These are phyloP conservation scores for Rhizopogon sp. DNA, from an alignment of 768 basidiomycete genomes.

Conservation along the genomic window DNA sequence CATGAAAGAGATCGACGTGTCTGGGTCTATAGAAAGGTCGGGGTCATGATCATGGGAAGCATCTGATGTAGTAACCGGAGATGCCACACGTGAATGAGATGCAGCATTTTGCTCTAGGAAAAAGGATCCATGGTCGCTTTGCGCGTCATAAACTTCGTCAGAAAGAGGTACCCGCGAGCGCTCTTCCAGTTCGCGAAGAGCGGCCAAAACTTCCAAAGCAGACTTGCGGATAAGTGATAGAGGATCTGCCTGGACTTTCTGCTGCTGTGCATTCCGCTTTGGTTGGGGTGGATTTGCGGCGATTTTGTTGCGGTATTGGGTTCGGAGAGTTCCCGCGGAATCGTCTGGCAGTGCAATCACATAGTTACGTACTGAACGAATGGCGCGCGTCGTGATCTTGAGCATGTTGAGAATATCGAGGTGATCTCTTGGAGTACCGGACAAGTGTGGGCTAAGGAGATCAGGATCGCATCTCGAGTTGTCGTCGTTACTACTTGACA, in stretches of 20 bases:
- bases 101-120: slow-evolving; percentile 26
- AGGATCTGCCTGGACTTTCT: slow-evolving; percentile 46
- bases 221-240: slow-evolving; percentile 66
- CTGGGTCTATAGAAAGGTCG: slow-evolving; percentile 39
- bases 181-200: slow-evolving; percentile 80
- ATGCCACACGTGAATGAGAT: slow-evolving; percentile 37
- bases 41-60: slow-evolving; percentile 25
- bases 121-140: slow-evolving; percentile 56
- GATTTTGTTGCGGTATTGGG: slow-evolving; percentile 53
- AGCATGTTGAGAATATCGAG: slow-evolving; percentile 68
- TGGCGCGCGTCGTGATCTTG: slow-evolving; percentile 73
- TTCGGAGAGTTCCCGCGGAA: slow-evolving; percentile 46
- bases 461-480: slow-evolving; percentile 12
- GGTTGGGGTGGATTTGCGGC: slow-evolving; percentile 27
- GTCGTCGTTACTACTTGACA: slow-evolving; percentile 17
- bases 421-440: background rate
- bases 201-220: slow-evolving; percentile 79
- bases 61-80: slow-evolving; percentile 39
- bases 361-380: slow-evolving; percentile 82
- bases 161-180: slow-evolving; percentile 65
- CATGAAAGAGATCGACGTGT: slow-evolving; percentile 63
- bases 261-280: slow-evolving; percentile 29
- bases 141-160: slow-evolving; percentile 80
- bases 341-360: slow-evolving; percentile 79
- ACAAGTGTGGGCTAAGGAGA: slow-evolving; percentile 15